Percentiles rank a stretch among this genome's conserved stretches.
Conservation (phyloP, 2,329 filamentous ascomycete genomes). For the Ascochyta clinopodiicola region DNA sequence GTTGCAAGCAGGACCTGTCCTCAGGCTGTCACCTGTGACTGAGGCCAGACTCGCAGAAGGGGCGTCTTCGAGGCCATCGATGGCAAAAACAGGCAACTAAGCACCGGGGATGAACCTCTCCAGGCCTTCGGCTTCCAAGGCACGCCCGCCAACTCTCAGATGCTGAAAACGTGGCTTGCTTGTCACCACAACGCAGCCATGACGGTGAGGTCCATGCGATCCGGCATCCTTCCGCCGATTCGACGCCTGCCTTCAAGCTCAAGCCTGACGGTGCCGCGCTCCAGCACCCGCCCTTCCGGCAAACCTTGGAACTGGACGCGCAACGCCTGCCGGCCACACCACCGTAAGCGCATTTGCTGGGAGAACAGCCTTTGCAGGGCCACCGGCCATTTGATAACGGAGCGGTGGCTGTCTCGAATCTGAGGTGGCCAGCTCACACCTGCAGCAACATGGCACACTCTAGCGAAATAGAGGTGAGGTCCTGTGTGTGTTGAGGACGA, state of each 20-base stretch:
- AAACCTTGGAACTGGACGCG: conserved; percentile 27
- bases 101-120: conserved; percentile 12
- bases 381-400: conserved; percentile 23
- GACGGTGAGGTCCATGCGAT: conserved; percentile 31
- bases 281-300: conserved; percentile 46
- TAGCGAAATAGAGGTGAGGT: conserved; percentile 36
- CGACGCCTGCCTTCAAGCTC: conserved; percentile 19
- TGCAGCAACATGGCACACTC: conserved; percentile 31
- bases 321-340: conserved; percentile 29
- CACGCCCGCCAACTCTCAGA: conserved; percentile 19
- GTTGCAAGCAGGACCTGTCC: conserved; percentile 6
- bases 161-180: conserved; percentile 25
- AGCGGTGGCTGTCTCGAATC: conserved; percentile 26
- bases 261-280: conserved; percentile 39
- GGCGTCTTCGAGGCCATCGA: conserved; percentile 15
- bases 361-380: conserved; percentile 21
- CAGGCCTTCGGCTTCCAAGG: conserved; percentile 15
- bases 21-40: conserved; percentile 8
- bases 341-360: conserved; percentile 26
- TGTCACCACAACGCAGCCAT: conserved; percentile 38
- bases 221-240: conserved; percentile 37
- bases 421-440: conserved; percentile 39
- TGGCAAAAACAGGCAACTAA: conserved; percentile 10
- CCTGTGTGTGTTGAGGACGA: conserved; percentile 34
- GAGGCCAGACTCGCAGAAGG: conserved; percentile 11